Evolutionary conservation across 2,329 filamentous ascomycete genomes (phyloP), one percentile per base, ranked within the genome.

Genomic region (Colletotrichum cordylinicola): DNA sequence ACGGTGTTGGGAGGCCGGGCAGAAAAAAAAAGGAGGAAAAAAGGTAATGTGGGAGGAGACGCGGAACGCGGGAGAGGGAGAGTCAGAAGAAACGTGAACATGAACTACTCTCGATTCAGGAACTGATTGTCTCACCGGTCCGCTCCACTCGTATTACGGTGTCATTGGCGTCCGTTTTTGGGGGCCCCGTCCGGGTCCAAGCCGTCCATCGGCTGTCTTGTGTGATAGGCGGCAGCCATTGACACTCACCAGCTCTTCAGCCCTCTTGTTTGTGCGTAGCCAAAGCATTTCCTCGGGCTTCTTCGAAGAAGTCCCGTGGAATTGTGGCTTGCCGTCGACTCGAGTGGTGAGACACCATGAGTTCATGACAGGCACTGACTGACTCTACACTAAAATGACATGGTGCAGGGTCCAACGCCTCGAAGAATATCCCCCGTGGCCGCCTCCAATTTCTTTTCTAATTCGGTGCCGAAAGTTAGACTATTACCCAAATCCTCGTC

Each of bases 61-160:
- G 27, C 37, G 37, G 62, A n/a, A 66, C 29, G 27, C 58, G 27
- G 31, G 60, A 29, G 60, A 16, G 16, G n/a, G 21, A 48, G 62
- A 60, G 52, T 60, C 31, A 68, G 66, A 68, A 58, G 35, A 67
- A 55, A 67, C 27, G 65, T 33, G 43, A 35, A n/a, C 31, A 35
- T 37, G 10, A 37, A 39, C 61, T 58, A 71, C 29, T 67, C 68
- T 72, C 61, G 37, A 75, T 39, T 72, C 43, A 70, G 72, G 35
- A 74, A 72, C 61, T 67, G 61, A 72, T 74, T 67, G 61, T 71
- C 67, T 71, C 67, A 48, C 52, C 21, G 29, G 31, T 29, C n/a
- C 24, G 67, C 55, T n/a, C 73, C 62, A 75, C 73, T 31, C 33
- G 10, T 48, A 27, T 35, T 67, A 24, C 55, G 10, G 31, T 67